Percentiles rank a stretch among this genome's conserved stretches.
phyloP scores from a whole-genome alignment of 106 monocot genomes.

The Dendrobium chrysotoxum region DNA sequence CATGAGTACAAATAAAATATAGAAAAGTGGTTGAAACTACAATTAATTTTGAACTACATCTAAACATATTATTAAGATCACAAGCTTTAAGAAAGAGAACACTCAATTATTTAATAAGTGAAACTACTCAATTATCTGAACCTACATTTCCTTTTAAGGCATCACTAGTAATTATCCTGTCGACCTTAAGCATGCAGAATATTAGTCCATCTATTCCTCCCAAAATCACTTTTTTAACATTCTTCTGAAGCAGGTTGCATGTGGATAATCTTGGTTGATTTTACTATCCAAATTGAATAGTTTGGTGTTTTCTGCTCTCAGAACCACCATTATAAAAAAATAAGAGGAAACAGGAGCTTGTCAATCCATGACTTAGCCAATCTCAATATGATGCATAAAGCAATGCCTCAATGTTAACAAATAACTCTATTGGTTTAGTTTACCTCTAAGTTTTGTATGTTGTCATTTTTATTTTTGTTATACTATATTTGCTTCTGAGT shows the following conservation, averaged over 20 bases:
- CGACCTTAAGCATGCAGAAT: neutral
- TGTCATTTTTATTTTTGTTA: neutral
- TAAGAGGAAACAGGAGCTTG: too few relatives aligned
- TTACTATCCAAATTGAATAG: neutral
- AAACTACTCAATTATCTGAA: neutral
- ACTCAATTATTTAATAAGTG: neutral
- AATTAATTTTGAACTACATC: neutral
- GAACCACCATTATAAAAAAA: neutral
- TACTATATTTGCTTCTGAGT: too few relatives aligned
- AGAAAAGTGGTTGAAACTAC: neutral
- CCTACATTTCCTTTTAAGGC: neutral
- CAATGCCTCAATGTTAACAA: too few relatives aligned
- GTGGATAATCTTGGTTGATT: neutral
- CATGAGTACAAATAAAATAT: neutral
- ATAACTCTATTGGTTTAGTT: too few relatives aligned
- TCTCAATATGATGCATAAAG: too few relatives aligned
- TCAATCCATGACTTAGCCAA: too few relatives aligned
- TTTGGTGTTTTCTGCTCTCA: neutral
- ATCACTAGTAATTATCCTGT: neutral
- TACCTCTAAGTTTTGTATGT: neutral
- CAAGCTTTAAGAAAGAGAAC: too few relatives aligned
- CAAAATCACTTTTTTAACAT: too few relatives aligned
- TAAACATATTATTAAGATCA: too few relatives aligned
- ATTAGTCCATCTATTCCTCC: too few relatives aligned
- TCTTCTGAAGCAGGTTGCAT: too few relatives aligned